phyloP scores from a whole-genome alignment of 306 rosid genomes.

The Quercus engelmannii region DNA sequence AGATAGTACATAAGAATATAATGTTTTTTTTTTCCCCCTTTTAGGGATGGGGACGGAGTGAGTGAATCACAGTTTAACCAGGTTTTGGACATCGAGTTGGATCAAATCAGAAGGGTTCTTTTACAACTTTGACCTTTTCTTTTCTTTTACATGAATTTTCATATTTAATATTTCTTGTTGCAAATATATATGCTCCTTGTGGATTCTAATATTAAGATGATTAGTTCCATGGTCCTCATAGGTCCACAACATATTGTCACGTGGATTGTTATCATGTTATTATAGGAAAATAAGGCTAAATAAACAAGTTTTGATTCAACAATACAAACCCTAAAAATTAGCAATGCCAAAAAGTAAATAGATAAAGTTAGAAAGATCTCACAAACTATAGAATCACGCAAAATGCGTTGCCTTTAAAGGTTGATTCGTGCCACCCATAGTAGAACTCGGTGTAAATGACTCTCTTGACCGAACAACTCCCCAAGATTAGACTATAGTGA shows the following conservation, averaged over 20 bases:
- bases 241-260: neutral
- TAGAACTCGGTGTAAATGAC: no score
- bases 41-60: conserved; percentile 71
- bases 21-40: neutral
- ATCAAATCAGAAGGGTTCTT: conserved; percentile 75
- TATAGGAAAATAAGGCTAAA: no score
- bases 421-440: no score
- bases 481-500: no score
- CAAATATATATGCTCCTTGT: neutral
- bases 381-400: no score
- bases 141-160: conserved; percentile 11
- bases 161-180: neutral
- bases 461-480: no score
- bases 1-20: no score
- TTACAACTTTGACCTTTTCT: conserved; percentile 14
- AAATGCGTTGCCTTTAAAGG: no score
- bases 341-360: no score
- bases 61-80: conserved; percentile 85
- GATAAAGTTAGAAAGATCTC: no score
- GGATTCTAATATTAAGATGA: neutral
- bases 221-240: neutral
- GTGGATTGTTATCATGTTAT: neutral
- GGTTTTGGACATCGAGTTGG: conserved; percentile 77
- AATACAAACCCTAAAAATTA: no score
- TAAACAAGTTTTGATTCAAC: no score